Conservation (phyloP, 495 filamentous ascomycete species). For the Evernia prunastri region DNA sequence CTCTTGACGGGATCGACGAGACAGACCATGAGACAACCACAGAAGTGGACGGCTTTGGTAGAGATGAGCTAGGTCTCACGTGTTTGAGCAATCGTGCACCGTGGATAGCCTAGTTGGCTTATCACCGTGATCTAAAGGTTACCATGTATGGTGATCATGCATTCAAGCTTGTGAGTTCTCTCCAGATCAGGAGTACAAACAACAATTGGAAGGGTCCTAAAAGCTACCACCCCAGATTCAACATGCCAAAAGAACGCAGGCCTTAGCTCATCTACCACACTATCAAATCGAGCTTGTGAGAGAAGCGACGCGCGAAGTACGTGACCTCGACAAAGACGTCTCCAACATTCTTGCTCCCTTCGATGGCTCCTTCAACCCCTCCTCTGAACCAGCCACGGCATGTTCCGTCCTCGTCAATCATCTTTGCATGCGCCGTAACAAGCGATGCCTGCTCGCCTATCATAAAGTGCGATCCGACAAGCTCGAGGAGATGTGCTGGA, state of each 20-base stretch:
- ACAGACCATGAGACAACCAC: too few species aligned
- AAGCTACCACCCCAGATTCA: slow-evolving; percentile 57
- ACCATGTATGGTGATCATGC: slow-evolving; percentile 23
- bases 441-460: slow-evolving; percentile 92
- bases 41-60: not conserved
- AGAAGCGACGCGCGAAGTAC: slow-evolving; percentile 80
- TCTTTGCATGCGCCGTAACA: slow-evolving; percentile 90
- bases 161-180: slow-evolving; percentile 32
- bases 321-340: slow-evolving; percentile 91
- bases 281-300: slow-evolving; percentile 93
- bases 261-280: slow-evolving; percentile 77
- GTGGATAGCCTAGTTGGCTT: not conserved
- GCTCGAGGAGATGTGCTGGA: slow-evolving; percentile 92
- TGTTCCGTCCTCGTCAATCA: slow-evolving; percentile 89
- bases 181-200: not conserved
- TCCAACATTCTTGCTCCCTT: slow-evolving; percentile 72
- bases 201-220: slow-evolving; percentile 5
- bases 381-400: slow-evolving; percentile 73
- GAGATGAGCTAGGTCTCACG: not conserved
- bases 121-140: not conserved
- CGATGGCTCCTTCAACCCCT: slow-evolving; percentile 76
- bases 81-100: not conserved
- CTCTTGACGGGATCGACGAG: too few species aligned
- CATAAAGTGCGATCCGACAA: slow-evolving; percentile 85
- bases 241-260: slow-evolving; percentile 93